Evolutionary conservation across 768 basidiomycete genomes (phyloP), one percentile per base, ranked within the genome.

Genomic region (Leucocoprinus leucothites): DNA sequence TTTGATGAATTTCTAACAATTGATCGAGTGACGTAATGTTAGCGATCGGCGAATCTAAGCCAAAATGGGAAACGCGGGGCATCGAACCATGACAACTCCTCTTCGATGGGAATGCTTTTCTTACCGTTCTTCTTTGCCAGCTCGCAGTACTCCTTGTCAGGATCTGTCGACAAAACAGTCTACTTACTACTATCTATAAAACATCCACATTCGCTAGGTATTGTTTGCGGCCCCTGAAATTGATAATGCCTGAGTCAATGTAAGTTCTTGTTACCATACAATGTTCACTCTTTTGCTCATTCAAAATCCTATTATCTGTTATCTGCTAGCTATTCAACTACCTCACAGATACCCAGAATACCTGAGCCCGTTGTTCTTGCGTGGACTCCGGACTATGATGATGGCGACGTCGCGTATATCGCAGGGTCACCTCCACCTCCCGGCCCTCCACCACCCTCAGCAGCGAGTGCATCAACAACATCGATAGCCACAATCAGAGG

Each of bases 391-490:
- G 41, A 48, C 14, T 49, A 42, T 19, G 47, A 49, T 18, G 54
- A 56, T 16, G 54, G 47, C n/a, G 54, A 56, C 16, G 54, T 56
- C 22, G 54, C 46, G 2, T 56, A 56, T 48, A 56, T 56, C 31
- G 54, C 54, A 14, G 47, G 54, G 16, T 46, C 53, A 5, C 45
- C 53, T 9, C 46, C 46, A 21, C 40, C 41, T 35, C 54, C 47
- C 1, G 19, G 4, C 3, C 40, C 48, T 5, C 48, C 54, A 9
- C 40, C 47, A 9, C 41, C 54, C 9, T 56, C 54, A 4, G 9
- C 41, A 25, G 52, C 44, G 11, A 46, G 44, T 26, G 22, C 28
- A 21, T 45, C 52, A 25, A 46, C 52, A 31, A 22, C 22, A 0
- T 24, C 52, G 21, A 21, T 53, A 19, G 9, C 14, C 1, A 53